Conservation (phyloP, 2,329 filamentous ascomycete species). For the Fusarium dlaminii region DNA sequence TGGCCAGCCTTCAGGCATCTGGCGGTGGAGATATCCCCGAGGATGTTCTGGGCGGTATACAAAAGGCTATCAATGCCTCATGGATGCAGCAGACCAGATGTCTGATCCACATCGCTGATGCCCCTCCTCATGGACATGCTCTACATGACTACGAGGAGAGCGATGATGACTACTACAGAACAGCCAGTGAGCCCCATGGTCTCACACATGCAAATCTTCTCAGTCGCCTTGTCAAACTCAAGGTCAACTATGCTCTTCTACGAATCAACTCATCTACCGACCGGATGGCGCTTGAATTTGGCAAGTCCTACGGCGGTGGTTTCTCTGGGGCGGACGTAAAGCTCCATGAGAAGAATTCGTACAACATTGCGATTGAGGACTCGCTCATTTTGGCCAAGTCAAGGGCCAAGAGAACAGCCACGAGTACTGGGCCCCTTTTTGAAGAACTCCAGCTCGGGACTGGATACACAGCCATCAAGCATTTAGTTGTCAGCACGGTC, state of each 20-base stretch:
- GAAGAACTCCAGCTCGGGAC: constrained; percentile 11
- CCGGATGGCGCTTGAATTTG: neutral
- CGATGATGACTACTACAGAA: constrained; percentile 3
- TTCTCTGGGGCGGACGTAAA: neutral
- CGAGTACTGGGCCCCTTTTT: constrained; percentile 2
- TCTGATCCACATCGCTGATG: constrained; percentile 28
- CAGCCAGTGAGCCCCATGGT: neutral
- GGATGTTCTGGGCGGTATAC: constrained; percentile 49
- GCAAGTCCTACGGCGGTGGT: neutral
- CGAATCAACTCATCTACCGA: neutral
- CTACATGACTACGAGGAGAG: neutral
- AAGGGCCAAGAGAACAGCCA: neutral
- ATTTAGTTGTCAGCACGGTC: constrained; percentile 21
- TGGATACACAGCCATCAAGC: neutral
- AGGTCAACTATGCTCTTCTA: constrained; percentile 20
- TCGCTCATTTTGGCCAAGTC: neutral
- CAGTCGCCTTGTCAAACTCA: neutral
- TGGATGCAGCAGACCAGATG: constrained; percentile 49
- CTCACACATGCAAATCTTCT: neutral
- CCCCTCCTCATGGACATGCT: constrained; percentile 16
- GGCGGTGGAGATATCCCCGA: constrained; percentile 49
- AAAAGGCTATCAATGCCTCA: constrained; percentile 42
- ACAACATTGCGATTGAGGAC: neutral
- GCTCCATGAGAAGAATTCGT: neutral
- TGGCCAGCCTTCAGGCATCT: neutral